phyloP scores from a whole-genome alignment of 176 grass and related monocot species.

The Puccinellia tenuiflora region DNA sequence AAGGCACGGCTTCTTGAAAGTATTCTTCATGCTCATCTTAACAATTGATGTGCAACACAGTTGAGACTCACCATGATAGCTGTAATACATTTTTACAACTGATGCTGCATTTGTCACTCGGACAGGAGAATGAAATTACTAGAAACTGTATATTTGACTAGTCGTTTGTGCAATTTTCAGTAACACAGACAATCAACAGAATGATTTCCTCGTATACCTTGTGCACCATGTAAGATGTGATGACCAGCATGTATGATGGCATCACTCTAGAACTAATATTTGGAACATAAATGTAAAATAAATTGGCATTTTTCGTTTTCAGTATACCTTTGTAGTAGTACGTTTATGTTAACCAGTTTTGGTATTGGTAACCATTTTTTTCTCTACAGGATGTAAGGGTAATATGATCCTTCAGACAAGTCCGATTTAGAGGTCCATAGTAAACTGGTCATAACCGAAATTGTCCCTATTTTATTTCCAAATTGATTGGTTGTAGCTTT shows the following conservation, averaged over 20 bases:
- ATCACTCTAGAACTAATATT: not conserved
- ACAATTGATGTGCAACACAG: not conserved
- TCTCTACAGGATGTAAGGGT: not conserved
- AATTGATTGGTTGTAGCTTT: not conserved
- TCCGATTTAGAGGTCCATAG: not conserved
- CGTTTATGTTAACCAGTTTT: not conserved
- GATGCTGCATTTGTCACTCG: not conserved
- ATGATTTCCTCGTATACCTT: not conserved
- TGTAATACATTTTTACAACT: not conserved
- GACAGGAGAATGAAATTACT: not conserved
- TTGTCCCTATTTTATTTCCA: not conserved
- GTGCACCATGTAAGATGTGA: not conserved
- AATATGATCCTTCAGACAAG: not conserved
- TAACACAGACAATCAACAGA: not conserved
- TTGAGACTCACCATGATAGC: not conserved
- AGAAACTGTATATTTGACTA: not conserved
- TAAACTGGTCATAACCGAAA: not conserved
- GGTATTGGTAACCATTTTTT: not conserved
- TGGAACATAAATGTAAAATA: not conserved
- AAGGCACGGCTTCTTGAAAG: not conserved
- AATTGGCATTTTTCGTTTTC: not conserved
- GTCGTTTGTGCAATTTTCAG: not conserved
- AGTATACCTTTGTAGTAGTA: not conserved
- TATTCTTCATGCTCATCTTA: not conserved
- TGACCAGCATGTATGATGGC: not conserved